These are phyloP conservation scores for Sphaceloma murrayae DNA, from an alignment of 2,329 filamentous ascomycete species.

Conservation along the genomic window DNA sequence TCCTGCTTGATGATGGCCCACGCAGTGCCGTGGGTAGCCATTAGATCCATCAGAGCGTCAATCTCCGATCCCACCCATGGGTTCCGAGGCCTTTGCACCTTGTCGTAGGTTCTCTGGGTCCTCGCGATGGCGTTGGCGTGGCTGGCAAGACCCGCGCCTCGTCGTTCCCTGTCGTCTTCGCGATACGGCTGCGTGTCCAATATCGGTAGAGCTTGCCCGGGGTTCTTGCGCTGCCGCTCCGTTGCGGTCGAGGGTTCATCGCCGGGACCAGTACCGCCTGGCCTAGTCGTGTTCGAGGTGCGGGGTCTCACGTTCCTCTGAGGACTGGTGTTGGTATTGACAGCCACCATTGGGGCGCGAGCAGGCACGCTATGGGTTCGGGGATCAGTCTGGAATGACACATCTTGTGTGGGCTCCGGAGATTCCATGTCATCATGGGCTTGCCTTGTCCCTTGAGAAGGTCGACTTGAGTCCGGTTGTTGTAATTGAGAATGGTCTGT, in stretches of 20 bases:
- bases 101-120: constrained; percentile 26
- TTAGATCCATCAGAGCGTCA: constrained; percentile 39
- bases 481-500: not conserved
- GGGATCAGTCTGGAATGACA: constrained; percentile 36
- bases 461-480: not conserved
- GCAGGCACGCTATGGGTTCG: constrained; percentile 26
- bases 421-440: constrained; percentile 27
- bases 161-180: not conserved
- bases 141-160: constrained; percentile 18
- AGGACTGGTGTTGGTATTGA: not conserved
- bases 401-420: constrained; percentile 31
- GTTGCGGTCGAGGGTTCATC: too few relatives aligned
- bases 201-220: constrained; percentile 25
- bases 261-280: too few relatives aligned
- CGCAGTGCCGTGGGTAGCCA: constrained; percentile 36
- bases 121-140: constrained; percentile 22
- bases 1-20: constrained; percentile 41
- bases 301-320: not conserved
- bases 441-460: constrained; percentile 20
- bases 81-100: constrained; percentile 22
- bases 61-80: constrained; percentile 32
- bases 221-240: constrained; percentile 27
- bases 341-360: constrained; percentile 7
- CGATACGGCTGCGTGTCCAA: not conserved
- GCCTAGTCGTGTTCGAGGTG: not conserved